Percentiles rank a stretch among this genome's conserved stretches.
These are phyloP conservation scores for Naumovozyma dairenensis DNA, from an alignment of 805 yeast species.

Conservation along the genomic window DNA sequence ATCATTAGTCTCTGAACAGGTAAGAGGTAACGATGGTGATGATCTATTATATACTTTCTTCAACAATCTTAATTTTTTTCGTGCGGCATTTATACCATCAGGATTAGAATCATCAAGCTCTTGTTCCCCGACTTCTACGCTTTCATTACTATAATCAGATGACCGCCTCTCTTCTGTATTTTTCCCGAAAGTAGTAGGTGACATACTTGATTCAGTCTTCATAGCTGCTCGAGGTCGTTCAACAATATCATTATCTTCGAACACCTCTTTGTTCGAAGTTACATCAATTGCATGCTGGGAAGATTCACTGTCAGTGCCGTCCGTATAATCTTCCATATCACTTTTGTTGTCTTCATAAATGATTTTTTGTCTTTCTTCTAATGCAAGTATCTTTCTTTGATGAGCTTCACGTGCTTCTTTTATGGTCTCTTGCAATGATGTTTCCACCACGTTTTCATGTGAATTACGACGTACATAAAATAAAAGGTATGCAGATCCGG, in stretches of 20 bases:
- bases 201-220: conserved; percentile 1
- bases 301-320: conserved; percentile 6
- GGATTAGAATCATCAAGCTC: conserved; percentile 5
- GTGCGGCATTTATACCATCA: conserved; percentile 13
- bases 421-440: conserved; percentile 33
- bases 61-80: conserved; percentile 23
- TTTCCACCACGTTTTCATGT: conserved; percentile 37
- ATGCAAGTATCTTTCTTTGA: conserved; percentile 16
- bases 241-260: conserved; percentile 2
- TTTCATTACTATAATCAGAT: conserved; percentile 13
- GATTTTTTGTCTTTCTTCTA: conserved; percentile 16
- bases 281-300: conserved; percentile 4
- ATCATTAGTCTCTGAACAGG: neutral
- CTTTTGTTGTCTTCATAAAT: conserved; percentile 21
- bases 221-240: conserved; percentile 1
- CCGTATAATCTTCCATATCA: conserved; percentile 14
- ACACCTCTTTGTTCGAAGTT: conserved; percentile 9
- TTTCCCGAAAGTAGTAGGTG: neutral
- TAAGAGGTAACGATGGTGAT: neutral
- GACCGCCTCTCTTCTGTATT: neutral
- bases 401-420: conserved; percentile 32
- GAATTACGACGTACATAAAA: conserved; percentile 57
- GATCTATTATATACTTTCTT: conserved; percentile 15
- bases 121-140: conserved; percentile 20
- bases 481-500: conserved; percentile 77